These are phyloP conservation scores for Calocybe gangraenosa DNA, from an alignment of 768 basidiomycete genomes.

Conservation along the genomic window DNA sequence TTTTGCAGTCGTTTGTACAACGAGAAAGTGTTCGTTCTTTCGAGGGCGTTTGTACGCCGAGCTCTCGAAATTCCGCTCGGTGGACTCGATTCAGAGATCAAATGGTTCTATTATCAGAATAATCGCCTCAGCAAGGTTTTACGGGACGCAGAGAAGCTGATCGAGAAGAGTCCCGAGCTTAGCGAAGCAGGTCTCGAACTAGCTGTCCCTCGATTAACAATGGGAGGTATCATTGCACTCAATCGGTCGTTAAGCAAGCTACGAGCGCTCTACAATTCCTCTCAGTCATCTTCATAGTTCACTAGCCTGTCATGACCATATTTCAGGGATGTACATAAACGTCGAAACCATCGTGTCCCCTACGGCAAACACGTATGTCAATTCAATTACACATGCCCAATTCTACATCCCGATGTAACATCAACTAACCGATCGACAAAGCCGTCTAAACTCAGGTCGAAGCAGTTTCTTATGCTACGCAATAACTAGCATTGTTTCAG, in stretches of 20 bases:
- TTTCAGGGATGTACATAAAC: no score
- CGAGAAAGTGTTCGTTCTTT: constrained; percentile 90
- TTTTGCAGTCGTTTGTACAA: constrained; percentile 80
- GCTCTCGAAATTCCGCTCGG: constrained; percentile 78
- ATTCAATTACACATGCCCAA: no score
- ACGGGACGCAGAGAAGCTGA: constrained; percentile 52
- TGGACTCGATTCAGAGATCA: constrained; percentile 68
- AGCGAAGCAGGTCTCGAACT: constrained; percentile 30
- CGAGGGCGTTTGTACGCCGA: constrained; percentile 85
- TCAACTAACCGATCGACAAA: no score
- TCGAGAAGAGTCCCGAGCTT: constrained; percentile 54
- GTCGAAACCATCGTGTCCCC: no score
- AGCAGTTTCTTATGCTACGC: neutral
- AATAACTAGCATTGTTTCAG: constrained; percentile 50
- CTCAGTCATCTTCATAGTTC: constrained; percentile 2
- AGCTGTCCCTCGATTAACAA: constrained; percentile 72
- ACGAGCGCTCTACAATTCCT: constrained; percentile 35
- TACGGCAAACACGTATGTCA: no score
- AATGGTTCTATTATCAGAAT: constrained; percentile 64
- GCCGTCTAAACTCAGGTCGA: no score
- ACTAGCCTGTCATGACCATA: neutral
- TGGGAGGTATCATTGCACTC: constrained; percentile 76
- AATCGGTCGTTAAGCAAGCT: constrained; percentile 72
- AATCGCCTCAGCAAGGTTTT: constrained; percentile 69
- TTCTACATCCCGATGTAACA: no score